Evolutionary conservation across 225 moss, liverwort and hornwort genomes (phyloP), one percentile per base, ranked within the genome.

Genomic region (Pseudisothecium myosuroides): DNA sequence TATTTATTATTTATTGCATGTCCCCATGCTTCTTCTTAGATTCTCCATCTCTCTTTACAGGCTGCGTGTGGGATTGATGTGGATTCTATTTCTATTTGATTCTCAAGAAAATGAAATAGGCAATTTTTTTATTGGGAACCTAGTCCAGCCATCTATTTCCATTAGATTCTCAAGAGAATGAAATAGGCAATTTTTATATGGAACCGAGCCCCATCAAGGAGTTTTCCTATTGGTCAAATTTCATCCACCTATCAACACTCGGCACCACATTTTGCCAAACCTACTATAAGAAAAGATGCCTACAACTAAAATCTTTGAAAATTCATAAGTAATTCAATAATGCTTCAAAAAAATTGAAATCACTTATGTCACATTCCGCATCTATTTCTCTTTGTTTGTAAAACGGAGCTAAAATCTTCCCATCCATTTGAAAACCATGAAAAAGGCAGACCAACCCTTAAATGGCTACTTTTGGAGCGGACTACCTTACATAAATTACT

Each of bases 361-460:
- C 9, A 41, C 5, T 27, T 27, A 15, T 41, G 8, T 41, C 26
- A 71, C 41, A 15, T 41, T 71, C 5, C 3, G 1, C 15, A 16
- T 41, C 7, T 26, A 9, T 41, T 41, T 41, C 5, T 71, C 15
- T 41, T 41, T 1, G 0, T 24, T 0, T 26, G 4, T 7, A 69
- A 39, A 39, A 69, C 24, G 39, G 39, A 39, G 24, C 24, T 14
- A 39, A 5, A 39, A 69, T 39, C 24, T 39, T 39, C 21, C 1
- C 4, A 1, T 39, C 8, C 39, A 24, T 0, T 0, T 69, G 5
- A 24, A 69, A 36, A 0, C 18, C 7, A 65, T 65, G 10, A 5
- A 19, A 22, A 39, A 68, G 7, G 23, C 1, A 2, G 4, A 23
- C 7, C 7, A 24, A 0, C 11, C 37, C 6, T 6, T 37, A 5